A percentile compares a stretch with the other conserved stretches of the same genome.
Evolutionary conservation across 768 basidiomycete species (phyloP).

Genomic region (Saitozyma podzolica): DNA sequence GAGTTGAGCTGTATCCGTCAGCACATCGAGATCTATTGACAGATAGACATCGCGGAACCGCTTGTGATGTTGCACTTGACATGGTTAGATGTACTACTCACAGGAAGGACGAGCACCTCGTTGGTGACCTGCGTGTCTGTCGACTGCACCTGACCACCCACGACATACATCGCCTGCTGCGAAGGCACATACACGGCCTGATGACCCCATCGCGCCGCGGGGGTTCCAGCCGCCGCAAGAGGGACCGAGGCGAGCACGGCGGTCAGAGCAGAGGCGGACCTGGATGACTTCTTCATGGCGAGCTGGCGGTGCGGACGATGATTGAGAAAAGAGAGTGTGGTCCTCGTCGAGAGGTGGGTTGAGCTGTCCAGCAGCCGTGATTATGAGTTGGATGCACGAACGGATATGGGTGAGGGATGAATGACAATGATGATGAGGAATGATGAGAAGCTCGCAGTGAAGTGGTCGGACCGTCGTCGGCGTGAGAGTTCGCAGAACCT

Average conservation of each 20-base stretch:
- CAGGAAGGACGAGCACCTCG: slow-evolving; percentile 45
- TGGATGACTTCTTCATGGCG: slow-evolving; percentile 4
- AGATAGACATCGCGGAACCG: slow-evolving; percentile 7
- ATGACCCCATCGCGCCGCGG: slow-evolving; percentile 50
- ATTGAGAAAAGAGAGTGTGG: not conserved
- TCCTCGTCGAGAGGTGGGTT: slow-evolving; percentile 39
- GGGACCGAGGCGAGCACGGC: slow-evolving; percentile 19
- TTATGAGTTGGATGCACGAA: not conserved
- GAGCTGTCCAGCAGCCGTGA: slow-evolving; percentile 34
- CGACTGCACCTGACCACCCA: slow-evolving; percentile 44
- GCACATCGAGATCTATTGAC: not conserved
- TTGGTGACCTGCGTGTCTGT: slow-evolving; percentile 45
- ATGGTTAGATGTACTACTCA: not conserved
- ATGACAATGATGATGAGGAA: slow-evolving; percentile 2
- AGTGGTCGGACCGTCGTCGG: too few species aligned
- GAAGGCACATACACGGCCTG: slow-evolving; percentile 47
- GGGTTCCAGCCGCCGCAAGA: slow-evolving; percentile 22
- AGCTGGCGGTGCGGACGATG: not conserved
- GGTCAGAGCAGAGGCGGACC: slow-evolving; percentile 9
- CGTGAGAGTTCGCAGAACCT: too few species aligned
- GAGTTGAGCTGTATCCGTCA: slow-evolving; percentile 33
- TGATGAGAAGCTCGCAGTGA: too few species aligned
- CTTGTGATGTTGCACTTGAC: too few species aligned
- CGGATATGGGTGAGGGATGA: not conserved
- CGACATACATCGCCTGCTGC: slow-evolving; percentile 45